phyloP scores from a whole-genome alignment of 306 rosid genomes.

The Leucaena leucocephala region DNA sequence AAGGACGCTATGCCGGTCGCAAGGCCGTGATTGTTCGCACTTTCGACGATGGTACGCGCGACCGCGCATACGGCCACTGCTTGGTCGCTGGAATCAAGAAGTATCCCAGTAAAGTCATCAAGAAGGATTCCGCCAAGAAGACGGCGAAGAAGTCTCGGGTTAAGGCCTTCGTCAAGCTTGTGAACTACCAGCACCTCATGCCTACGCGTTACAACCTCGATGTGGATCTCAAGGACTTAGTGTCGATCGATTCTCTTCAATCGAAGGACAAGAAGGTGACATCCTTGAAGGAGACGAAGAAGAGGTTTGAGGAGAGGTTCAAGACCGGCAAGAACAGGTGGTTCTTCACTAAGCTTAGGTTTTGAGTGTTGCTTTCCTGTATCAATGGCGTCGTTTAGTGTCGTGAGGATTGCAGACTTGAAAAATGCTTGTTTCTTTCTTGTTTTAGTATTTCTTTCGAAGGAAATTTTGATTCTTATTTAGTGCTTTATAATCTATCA shows the following conservation, averaged over 20 bases:
- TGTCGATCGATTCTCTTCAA: conserved; percentile 18
- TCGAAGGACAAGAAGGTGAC: conserved; percentile 52
- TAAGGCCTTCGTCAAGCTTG: conserved; percentile 49
- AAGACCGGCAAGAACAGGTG: conserved; percentile 53
- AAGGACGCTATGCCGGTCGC: conserved; percentile 47
- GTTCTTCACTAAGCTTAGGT: conserved; percentile 54
- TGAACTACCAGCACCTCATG: conserved; percentile 48
- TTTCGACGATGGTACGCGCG: conserved; percentile 47
- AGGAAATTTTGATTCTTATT: neutral
- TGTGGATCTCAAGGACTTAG: conserved; percentile 47
- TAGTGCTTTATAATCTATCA: neutral
- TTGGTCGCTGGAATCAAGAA: conserved; percentile 45
- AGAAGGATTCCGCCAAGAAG: conserved; percentile 49
- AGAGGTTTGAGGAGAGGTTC: conserved; percentile 49
- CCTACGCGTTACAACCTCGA: conserved; percentile 52
- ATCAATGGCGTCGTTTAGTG: neutral
- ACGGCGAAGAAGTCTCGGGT: conserved; percentile 54
- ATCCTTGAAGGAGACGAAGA: conserved; percentile 49
- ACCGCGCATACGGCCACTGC: conserved; percentile 46
- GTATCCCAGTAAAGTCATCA: conserved; percentile 44
- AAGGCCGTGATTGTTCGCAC: conserved; percentile 44
- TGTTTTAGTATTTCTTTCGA: neutral
- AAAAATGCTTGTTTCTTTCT: neutral
- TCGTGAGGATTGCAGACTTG: neutral
- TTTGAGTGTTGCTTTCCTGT: conserved; percentile 1